These are phyloP conservation scores for Spathaspora arborariae DNA, from an alignment of 805 yeast genomes.

Conservation along the genomic window DNA sequence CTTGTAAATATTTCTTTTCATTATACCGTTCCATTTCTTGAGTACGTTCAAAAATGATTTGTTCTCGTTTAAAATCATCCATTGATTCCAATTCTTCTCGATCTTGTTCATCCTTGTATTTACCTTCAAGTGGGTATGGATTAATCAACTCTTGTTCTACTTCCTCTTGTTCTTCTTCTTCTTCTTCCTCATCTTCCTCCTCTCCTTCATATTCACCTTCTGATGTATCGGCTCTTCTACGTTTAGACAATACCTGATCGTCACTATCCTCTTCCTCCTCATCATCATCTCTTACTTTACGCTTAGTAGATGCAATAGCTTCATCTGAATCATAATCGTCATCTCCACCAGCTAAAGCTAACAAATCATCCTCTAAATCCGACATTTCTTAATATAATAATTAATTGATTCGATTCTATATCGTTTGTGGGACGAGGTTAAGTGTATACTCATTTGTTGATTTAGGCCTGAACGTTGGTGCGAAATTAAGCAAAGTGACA, in stretches of 20 bases:
- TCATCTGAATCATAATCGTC: conserved; percentile 26
- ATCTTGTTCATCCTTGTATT: conserved; percentile 80
- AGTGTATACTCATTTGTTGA: neutral
- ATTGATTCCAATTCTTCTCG: conserved; percentile 58
- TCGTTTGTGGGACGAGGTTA: neutral
- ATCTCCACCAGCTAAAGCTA: conserved; percentile 81
- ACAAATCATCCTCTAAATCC: conserved; percentile 88
- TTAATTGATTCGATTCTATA: neutral
- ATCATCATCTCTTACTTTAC: conserved; percentile 13
- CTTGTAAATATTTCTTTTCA: conserved; percentile 78
- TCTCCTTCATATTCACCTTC: conserved; percentile 12
- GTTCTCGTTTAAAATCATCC: conserved; percentile 93
- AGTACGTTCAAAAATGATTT: conserved; percentile 83
- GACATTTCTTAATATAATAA: conserved; percentile 48
- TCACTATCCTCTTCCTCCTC: conserved; percentile 21
- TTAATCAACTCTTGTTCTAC: conserved; percentile 39
- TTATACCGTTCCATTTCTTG: conserved; percentile 87
- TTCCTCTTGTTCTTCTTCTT: conserved; percentile 30
- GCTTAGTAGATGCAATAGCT: conserved; percentile 8
- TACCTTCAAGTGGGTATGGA: conserved; percentile 94
- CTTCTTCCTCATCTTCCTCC: conserved; percentile 29
- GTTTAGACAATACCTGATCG: conserved; percentile 9
- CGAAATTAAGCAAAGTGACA: neutral
- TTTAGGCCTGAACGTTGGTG: too few relatives aligned
- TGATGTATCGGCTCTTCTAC: conserved; percentile 6